phyloP scores from a whole-genome alignment of 2,329 filamentous ascomycete species.

The Grosmannia penicillata region DNA sequence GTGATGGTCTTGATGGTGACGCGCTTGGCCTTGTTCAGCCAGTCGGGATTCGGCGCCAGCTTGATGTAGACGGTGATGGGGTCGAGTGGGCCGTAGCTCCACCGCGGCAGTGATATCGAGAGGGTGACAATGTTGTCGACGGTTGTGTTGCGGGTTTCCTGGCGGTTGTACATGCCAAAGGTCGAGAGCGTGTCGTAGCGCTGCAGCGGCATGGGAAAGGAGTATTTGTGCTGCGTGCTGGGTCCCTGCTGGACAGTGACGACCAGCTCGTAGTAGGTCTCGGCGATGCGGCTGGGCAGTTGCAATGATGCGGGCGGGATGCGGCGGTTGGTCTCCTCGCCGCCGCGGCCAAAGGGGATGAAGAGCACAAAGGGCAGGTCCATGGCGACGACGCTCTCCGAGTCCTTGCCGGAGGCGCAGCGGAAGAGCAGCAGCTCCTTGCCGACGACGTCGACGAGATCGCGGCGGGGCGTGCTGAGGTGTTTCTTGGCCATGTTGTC shows the following conservation, averaged over 20 bases:
- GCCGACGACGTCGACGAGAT: conserved; percentile 82
- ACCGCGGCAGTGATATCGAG: conserved; percentile 80
- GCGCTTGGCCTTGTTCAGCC: conserved; percentile 76
- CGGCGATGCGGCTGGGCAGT: conserved; percentile 80
- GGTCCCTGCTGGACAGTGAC: conserved; percentile 89
- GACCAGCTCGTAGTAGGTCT: conserved; percentile 93
- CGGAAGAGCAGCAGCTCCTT: conserved; percentile 90
- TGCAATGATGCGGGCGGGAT: conserved; percentile 88
- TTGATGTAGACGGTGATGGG: conserved; percentile 95
- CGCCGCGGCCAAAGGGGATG: conserved; percentile 85
- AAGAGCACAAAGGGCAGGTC: conserved; percentile 95
- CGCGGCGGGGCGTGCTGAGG: conserved; percentile 75
- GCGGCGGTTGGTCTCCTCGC: conserved; percentile 75
- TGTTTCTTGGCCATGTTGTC: conserved; percentile 90
- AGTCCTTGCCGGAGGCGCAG: conserved; percentile 69
- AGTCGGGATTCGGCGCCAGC: conserved; percentile 80
- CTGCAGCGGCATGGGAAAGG: conserved; percentile 78
- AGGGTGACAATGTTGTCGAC: conserved; percentile 84
- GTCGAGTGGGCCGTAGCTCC: conserved; percentile 92
- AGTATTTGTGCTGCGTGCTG: conserved; percentile 74
- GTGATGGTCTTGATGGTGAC: conserved; percentile 93
- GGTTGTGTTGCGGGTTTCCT: conserved; percentile 72
- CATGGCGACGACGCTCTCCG: conserved; percentile 85
- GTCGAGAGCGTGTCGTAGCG: conserved; percentile 95
- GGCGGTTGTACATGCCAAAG: conserved; percentile 98